These are phyloP conservation scores for Pseudopyricularia cyperi DNA, from an alignment of 2,329 filamentous ascomycete species.

Conservation along the genomic window DNA sequence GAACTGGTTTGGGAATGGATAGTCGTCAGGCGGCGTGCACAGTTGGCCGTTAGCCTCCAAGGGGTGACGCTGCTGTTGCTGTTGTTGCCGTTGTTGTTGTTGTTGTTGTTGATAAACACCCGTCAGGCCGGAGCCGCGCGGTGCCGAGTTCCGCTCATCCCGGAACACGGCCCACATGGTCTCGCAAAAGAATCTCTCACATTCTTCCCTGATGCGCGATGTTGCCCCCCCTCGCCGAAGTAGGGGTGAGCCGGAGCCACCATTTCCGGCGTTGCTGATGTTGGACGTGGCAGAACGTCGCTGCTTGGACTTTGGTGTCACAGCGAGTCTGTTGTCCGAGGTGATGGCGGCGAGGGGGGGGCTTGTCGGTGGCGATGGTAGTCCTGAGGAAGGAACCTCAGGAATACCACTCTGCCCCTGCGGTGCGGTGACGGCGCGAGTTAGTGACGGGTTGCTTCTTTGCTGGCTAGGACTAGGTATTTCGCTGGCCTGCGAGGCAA, in stretches of 20 bases:
- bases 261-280: constrained; percentile 25
- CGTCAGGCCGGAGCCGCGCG: constrained; percentile 76
- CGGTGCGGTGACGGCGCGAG: not conserved
- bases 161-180: constrained; percentile 86
- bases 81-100: constrained; percentile 10
- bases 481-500: not conserved
- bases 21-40: constrained; percentile 35
- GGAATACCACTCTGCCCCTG: constrained; percentile 86
- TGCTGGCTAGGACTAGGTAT: not conserved
- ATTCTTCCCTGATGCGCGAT: constrained; percentile 96
- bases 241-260: constrained; percentile 15
- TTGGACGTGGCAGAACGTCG: constrained; percentile 14
- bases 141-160: constrained; percentile 76
- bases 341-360: constrained; percentile 73
- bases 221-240: constrained; percentile 70
- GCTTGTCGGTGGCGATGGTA: constrained; percentile 75
- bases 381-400: constrained; percentile 78
- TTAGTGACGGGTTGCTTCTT: constrained; percentile 8
- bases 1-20: constrained; percentile 16
- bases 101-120: constrained; percentile 44
- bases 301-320: constrained; percentile 42
- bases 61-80: constrained; percentile 7
- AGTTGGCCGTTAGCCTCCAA: constrained; percentile 7
- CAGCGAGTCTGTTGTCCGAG: constrained; percentile 52
- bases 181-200: constrained; percentile 99